Conservation (phyloP, 345 rosid species). For the Pistacia atlantica region DNA sequence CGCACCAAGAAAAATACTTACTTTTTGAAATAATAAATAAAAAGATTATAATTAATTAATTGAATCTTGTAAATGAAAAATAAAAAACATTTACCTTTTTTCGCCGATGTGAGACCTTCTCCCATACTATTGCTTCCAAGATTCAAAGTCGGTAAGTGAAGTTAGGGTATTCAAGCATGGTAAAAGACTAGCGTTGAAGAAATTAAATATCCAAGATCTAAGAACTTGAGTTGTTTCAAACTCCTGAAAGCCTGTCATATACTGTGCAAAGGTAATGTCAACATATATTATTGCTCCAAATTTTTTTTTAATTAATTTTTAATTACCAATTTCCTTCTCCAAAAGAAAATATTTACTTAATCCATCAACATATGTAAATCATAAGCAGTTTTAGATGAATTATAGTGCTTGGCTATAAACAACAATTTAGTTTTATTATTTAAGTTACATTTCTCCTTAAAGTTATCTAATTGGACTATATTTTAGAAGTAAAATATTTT, state of each 20-base stretch:
- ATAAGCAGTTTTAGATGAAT: no score
- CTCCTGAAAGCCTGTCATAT: not conserved
- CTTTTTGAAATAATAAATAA: no score
- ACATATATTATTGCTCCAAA: not conserved
- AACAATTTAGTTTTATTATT: no score
- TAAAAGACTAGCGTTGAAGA: not conserved
- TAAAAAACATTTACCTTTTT: not conserved
- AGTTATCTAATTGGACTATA: no score
- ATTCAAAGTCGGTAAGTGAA: not conserved
- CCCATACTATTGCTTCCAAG: not conserved
- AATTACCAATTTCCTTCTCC: not conserved
- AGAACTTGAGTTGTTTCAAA: not conserved
- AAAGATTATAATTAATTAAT: no score
- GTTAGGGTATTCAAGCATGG: not conserved
- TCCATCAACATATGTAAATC: no score
- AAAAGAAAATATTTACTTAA: no score
- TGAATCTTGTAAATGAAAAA: no score
- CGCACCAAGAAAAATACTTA: no score
- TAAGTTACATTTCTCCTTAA: no score
- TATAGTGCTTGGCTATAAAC: no score
- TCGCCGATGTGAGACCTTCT: not conserved
- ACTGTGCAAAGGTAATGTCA: not conserved
- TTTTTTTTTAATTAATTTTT: not conserved
- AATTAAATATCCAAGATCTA: not conserved
- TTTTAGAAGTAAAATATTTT: no score